Conservation (phyloP, 805 yeast genomes). For the Suhomyces canberraensis region DNA sequence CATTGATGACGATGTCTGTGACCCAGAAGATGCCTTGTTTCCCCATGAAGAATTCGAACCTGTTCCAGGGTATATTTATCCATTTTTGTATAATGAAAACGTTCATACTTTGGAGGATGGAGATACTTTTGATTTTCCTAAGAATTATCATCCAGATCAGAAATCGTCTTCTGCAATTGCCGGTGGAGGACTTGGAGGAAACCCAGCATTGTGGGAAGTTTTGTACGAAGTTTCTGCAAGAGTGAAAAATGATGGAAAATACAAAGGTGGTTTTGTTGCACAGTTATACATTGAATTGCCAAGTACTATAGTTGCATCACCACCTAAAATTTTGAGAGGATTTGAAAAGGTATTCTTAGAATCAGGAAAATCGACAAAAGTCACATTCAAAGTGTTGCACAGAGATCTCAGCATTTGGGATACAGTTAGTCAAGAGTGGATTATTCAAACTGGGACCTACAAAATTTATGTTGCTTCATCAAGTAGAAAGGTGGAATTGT, state of each 20-base stretch:
- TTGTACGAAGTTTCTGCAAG: conserved; percentile 44
- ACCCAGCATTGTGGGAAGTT: conserved; percentile 56
- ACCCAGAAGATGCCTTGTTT: conserved; percentile 53
- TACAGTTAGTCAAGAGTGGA: too few relatives aligned
- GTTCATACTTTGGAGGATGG: conserved; percentile 33
- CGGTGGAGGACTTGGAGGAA: conserved; percentile 58
- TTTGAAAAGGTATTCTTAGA: too few relatives aligned
- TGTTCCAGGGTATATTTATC: conserved; percentile 55
- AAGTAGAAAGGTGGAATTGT: too few relatives aligned
- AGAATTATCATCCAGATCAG: conserved; percentile 34
- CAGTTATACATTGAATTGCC: conserved; percentile 56
- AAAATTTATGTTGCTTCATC: too few relatives aligned
- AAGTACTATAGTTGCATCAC: conserved; percentile 45
- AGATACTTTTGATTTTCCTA: conserved; percentile 37
- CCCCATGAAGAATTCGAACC: conserved; percentile 52
- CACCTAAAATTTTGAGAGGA: conserved; percentile 50
- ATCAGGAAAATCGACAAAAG: too few relatives aligned
- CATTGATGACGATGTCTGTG: conserved; percentile 47
- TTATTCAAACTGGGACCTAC: too few relatives aligned
- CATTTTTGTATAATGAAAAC: conserved; percentile 43
- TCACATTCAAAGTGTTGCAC: too few relatives aligned
- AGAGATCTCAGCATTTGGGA: too few relatives aligned
- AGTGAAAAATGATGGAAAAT: conserved; percentile 47
- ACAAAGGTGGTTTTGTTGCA: conserved; percentile 46
- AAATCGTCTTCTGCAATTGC: conserved; percentile 28